Conservation (phyloP, 2,329 filamentous ascomycete genomes). For the Colletotrichum phormii region DNA sequence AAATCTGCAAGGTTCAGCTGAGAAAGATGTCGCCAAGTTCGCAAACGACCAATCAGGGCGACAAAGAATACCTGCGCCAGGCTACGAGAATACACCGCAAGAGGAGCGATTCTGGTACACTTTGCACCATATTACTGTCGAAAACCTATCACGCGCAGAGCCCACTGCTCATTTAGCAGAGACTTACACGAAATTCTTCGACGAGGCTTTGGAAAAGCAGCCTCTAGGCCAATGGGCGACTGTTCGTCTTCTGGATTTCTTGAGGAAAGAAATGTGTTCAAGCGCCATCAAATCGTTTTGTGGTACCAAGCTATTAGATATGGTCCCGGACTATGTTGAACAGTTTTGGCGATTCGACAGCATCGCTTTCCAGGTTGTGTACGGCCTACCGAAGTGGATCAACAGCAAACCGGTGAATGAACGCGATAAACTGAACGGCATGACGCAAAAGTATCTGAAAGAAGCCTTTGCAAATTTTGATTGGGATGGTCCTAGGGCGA, state of each 20-base stretch:
- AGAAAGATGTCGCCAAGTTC: slow-evolving; percentile 34
- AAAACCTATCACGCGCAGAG: slow-evolving; percentile 31
- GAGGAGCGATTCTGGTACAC: slow-evolving; percentile 41
- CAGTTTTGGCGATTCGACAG: slow-evolving; percentile 43
- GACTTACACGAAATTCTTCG: slow-evolving; percentile 35
- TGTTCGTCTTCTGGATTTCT: slow-evolving; percentile 37
- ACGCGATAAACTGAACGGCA: slow-evolving; percentile 35
- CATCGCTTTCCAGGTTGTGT: slow-evolving; percentile 36
- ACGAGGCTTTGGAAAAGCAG: slow-evolving; percentile 22
- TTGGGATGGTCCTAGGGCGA: slow-evolving; percentile 31
- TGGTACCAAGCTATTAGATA: slow-evolving; percentile 40
- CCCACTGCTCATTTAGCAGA: slow-evolving; percentile 23
- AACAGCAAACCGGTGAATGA: slow-evolving; percentile 34
- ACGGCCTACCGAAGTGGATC: slow-evolving; percentile 41
- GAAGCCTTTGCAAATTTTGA: slow-evolving; percentile 37
- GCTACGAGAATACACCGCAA: slow-evolving; percentile 31
- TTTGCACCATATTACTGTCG: slow-evolving; percentile 36
- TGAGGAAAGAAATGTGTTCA: slow-evolving; percentile 40
- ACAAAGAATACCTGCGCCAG: slow-evolving; percentile 32
- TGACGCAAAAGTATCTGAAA: slow-evolving; percentile 26
- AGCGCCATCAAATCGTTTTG: slow-evolving; percentile 39
- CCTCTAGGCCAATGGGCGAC: slow-evolving; percentile 38
- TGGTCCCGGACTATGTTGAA: slow-evolving; percentile 42
- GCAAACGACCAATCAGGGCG: slow-evolving; percentile 38
- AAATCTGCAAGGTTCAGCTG: slow-evolving; percentile 15